phyloP scores from a whole-genome alignment of 805 yeast species.

The Metschnikowia rubicola region DNA sequence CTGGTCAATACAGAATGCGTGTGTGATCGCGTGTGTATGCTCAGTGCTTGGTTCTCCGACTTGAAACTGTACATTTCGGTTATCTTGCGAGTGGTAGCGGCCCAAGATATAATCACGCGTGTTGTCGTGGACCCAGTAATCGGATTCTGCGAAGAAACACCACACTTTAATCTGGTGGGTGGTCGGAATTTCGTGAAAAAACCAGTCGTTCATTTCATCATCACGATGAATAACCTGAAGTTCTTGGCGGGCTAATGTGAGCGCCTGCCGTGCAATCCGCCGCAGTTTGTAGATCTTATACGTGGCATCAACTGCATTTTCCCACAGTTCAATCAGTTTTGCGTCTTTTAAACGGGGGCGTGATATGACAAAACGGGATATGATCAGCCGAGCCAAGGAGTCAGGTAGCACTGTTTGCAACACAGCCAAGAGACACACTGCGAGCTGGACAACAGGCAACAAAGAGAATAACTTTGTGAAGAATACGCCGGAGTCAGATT shows the following conservation, averaged over 20 bases:
- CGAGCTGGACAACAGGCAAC: conserved; percentile 32
- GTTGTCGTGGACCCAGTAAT: conserved; percentile 60
- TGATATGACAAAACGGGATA: conserved; percentile 24
- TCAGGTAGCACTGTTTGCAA: conserved; percentile 33
- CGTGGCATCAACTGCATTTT: conserved; percentile 42
- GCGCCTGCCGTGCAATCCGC: conserved; percentile 49
- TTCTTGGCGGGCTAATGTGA: conserved; percentile 58
- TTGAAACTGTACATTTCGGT: conserved; percentile 29
- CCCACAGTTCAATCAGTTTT: conserved; percentile 25
- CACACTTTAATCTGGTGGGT: conserved; percentile 36
- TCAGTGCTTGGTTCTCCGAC: conserved; percentile 30
- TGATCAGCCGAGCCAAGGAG: conserved; percentile 20
- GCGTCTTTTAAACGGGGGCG: conserved; percentile 19
- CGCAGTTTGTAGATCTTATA: conserved; percentile 39
- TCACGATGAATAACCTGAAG: conserved; percentile 50
- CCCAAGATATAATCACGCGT: conserved; percentile 46
- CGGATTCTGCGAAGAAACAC: conserved; percentile 55
- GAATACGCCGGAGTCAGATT: conserved; percentile 32
- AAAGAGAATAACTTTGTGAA: conserved; percentile 24
- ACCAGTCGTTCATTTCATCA: conserved; percentile 48
- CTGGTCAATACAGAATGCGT: conserved; percentile 60
- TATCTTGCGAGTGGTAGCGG: conserved; percentile 29
- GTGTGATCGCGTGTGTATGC: conserved; percentile 37
- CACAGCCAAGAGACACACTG: conserved; percentile 19
- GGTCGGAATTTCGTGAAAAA: conserved; percentile 29